Evolutionary conservation across 768 basidiomycete species (phyloP), one percentile per base, ranked within the genome.

Genomic region (Collybia sp.): DNA sequence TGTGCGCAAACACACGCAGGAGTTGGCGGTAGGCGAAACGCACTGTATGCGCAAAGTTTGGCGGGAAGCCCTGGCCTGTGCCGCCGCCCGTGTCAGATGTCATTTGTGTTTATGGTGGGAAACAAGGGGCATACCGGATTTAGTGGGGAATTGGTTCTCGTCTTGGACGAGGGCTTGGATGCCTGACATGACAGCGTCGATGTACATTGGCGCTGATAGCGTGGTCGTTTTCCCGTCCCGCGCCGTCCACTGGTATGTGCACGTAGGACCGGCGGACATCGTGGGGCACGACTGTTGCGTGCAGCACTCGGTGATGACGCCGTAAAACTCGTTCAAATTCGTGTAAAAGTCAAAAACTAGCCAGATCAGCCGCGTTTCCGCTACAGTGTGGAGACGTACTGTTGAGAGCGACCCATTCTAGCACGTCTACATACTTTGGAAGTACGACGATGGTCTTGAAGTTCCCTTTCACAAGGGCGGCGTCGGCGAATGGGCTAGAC

Each of bases 391-490:
- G 32, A 44, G 40, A 77, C 85, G 60, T 56, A 95, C 93, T 80
- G 58, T 95, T 95, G 36, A 93, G 87, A 10, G 93, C 93, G 20
- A 95, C 93, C 93, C 93, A 96, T 61, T 96, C 93, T 77, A 92
- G 94, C 47, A 91, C 84, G 60, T 95, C 92, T 20, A 90, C 86
- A 56, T 94, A 96, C 63, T 95, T 96, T 6, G 95, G 95, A 44
- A 93, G 76, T 68, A 93, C 88, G 47, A 97, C 93, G 57, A 98
- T 97, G 2, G 93, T 96, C 72, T 95, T 97, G 74, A 96, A 97
- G 67, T 93, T 96, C 17, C 95, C 95, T 64, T 95, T 97, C 48
- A 98, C 94, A 37, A 98, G 77, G 0, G 95, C 92, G 1, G 93
- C 87, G 56, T 95, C 93, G 45, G 88, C 91, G 63, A 98, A 98